Conservation (phyloP, 805 yeast genomes). For the Cyberlindnera lachancei region DNA sequence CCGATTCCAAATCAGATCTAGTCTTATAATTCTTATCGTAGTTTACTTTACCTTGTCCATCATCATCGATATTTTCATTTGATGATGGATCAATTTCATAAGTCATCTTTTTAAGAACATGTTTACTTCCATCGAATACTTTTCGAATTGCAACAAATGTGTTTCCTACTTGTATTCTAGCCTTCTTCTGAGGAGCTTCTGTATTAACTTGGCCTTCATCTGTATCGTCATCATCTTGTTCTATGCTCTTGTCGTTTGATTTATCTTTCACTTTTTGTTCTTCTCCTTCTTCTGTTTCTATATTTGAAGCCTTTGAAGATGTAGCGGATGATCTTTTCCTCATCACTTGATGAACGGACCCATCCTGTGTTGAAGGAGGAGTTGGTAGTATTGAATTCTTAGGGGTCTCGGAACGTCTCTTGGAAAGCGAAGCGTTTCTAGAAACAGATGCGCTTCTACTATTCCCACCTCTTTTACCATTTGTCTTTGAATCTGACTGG, state of each 20-base stretch:
- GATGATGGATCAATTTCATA: conserved; percentile 3
- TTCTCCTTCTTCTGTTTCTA: conserved; percentile 5
- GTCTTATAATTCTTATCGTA: no score
- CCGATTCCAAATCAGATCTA: no score
- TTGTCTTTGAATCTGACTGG: no score
- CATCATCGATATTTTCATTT: background rate
- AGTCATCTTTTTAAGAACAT: conserved; percentile 4
- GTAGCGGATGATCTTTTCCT: conserved; percentile 4
- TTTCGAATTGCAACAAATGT: no score
- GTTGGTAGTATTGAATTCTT: conserved; percentile 2
- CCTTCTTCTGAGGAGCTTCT: no score
- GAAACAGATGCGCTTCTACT: conserved; percentile 2
- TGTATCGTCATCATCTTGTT: background rate
- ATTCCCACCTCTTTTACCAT: no score
- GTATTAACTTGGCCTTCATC: no score
- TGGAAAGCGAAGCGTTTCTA: background rate
- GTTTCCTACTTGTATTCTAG: no score
- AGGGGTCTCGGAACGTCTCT: conserved; percentile 6
- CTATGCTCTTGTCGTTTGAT: background rate
- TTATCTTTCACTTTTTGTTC: background rate
- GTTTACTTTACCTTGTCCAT: no score
- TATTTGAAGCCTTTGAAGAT: conserved; percentile 5
- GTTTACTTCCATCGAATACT: no score
- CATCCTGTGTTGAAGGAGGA: conserved; percentile 12
- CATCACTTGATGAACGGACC: background rate